Evolutionary conservation across 768 basidiomycete genomes (phyloP).

Genomic region (Psilocybe azurescens): DNA sequence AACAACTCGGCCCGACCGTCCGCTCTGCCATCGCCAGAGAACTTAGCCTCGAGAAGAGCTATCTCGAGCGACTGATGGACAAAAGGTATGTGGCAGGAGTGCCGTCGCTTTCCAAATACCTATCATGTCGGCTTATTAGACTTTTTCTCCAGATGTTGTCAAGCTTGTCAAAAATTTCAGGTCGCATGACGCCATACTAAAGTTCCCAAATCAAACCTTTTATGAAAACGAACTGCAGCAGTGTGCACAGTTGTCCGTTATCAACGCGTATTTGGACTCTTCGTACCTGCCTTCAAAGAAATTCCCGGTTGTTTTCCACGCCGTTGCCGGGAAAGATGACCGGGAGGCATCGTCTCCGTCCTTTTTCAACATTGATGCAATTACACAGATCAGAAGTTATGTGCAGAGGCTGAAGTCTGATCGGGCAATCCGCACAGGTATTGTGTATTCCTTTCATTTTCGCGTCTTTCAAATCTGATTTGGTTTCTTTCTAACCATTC

Average conservation of each 20-base stretch:
- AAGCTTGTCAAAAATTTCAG: conserved; percentile 71
- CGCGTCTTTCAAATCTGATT: neutral
- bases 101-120: neutral
- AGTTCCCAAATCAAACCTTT: conserved; percentile 65
- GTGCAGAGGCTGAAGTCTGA: conserved; percentile 41
- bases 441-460: neutral
- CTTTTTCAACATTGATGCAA: conserved; percentile 73
- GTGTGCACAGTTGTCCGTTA: conserved; percentile 47
- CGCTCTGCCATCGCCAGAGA: conserved; percentile 59
- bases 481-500: neutral
- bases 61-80: conserved; percentile 63
- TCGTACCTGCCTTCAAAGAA: conserved; percentile 45
- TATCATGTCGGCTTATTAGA: neutral
- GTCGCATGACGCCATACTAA: conserved; percentile 63
- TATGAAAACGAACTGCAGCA: conserved; percentile 58
- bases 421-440: conserved; percentile 45
- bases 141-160: conserved; percentile 47
- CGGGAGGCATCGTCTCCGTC: conserved; percentile 74
- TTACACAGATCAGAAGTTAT: conserved; percentile 56
- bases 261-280: conserved; percentile 44
- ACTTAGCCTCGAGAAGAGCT: conserved; percentile 64
- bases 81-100: conserved; percentile 17
- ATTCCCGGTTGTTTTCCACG: conserved; percentile 70
- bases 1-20: conserved; percentile 74
- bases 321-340: conserved; percentile 62